These are phyloP conservation scores for Sphagnurus paluster DNA, from an alignment of 1,284 basidiomycete genomes.

Conservation along the genomic window DNA sequence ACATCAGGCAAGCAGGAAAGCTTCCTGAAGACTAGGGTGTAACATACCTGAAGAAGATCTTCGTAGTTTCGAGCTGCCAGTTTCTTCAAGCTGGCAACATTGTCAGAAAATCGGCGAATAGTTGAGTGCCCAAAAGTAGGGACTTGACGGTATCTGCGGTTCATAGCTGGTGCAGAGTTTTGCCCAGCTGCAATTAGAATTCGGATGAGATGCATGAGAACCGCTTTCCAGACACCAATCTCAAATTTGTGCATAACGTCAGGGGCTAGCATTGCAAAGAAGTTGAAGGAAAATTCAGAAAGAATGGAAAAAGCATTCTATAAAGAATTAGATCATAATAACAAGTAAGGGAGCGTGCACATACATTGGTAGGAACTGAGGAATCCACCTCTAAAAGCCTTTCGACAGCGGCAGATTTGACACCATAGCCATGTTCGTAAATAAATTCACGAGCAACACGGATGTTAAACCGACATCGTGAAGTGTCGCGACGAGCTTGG, in stretches of 20 bases:
- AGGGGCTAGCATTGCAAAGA: conserved; percentile 19
- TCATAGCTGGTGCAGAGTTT: background rate
- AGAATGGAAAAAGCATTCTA: conserved; percentile 10
- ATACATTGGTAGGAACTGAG: background rate
- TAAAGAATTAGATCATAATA: background rate
- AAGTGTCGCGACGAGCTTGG: background rate
- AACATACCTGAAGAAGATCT: conserved; percentile 16
- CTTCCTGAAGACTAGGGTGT: background rate
- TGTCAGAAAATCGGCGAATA: conserved; percentile 14
- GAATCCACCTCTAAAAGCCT: background rate
- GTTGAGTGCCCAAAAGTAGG: conserved; percentile 23
- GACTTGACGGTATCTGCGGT: conserved; percentile 24
- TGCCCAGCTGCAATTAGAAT: background rate
- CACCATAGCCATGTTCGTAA: conserved; percentile 1
- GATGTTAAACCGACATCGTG: background rate
- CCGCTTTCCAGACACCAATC: conserved; percentile 24
- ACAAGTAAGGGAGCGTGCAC: too few relatives aligned
- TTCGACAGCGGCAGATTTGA: background rate
- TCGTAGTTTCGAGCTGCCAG: conserved; percentile 34
- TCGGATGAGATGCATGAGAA: conserved; percentile 22
- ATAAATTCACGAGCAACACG: conserved; percentile 1
- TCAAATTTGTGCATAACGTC: conserved; percentile 16
- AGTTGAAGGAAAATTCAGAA: conserved; percentile 12
- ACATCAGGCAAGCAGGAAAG: background rate
- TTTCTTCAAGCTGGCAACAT: conserved; percentile 16